A percentile compares a stretch with the other conserved stretches of the same genome.
Evolutionary conservation across 1,284 basidiomycete genomes (phyloP).

Genomic region (Cutaneotrichosporon spelunceum): DNA sequence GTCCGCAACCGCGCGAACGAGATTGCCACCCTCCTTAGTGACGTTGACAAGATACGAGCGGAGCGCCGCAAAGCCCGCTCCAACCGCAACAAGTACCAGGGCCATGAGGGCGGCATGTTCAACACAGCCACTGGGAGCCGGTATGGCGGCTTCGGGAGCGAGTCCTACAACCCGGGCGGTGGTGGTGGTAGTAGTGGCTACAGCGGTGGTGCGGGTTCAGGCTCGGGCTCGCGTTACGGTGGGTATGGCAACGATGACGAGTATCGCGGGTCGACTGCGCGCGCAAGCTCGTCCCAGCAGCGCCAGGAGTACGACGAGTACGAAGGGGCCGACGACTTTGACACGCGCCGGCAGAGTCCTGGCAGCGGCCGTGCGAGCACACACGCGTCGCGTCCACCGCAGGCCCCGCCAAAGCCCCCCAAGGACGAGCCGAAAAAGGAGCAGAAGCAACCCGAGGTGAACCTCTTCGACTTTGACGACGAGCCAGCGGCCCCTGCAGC

Average conservation of each 20-base stretch:
- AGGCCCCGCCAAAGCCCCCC: constrained; percentile 53
- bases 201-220: constrained; percentile 7
- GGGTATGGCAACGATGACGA: constrained; percentile 31
- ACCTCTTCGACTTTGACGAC: constrained; percentile 74
- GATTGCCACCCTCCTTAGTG: constrained; percentile 79
- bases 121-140: constrained; percentile 53
- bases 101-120: constrained; percentile 56
- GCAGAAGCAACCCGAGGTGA: constrained; percentile 54
- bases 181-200: constrained; percentile 35
- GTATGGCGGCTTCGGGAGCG: constrained; percentile 80
- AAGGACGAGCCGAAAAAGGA: constrained; percentile 48
- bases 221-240: constrained; percentile 29
- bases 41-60: constrained; percentile 82
- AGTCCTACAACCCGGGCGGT: constrained; percentile 57
- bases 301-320: constrained; percentile 69
- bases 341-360: constrained; percentile 42
- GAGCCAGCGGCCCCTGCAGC: constrained; percentile 28
- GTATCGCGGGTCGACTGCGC: constrained; percentile 19
- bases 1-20: constrained; percentile 68
- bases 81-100: constrained; percentile 87
- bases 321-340: constrained; percentile 93
- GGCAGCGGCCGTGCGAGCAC: constrained; percentile 9
- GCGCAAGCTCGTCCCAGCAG: constrained; percentile 4
- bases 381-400: constrained; percentile 11
- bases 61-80: constrained; percentile 90